Percentiles rank a stretch among this genome's conserved stretches.
phyloP scores from a whole-genome alignment of 352 stramenopile species.

The Pseudoperonospora humuli region DNA sequence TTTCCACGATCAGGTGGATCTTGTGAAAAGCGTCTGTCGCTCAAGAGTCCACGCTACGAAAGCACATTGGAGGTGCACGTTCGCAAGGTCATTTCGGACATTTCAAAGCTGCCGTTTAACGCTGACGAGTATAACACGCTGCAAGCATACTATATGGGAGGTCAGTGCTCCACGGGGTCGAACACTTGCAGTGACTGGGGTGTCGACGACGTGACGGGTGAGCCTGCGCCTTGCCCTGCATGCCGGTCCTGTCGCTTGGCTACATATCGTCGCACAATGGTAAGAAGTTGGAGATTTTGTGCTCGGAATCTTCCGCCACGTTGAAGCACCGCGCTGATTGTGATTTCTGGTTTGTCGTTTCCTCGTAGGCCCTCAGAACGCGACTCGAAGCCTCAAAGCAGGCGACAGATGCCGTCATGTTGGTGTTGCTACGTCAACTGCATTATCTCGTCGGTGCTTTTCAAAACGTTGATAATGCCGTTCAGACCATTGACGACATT shows the following conservation, averaged over 20 bases:
- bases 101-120: constrained; percentile 57
- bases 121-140: constrained; percentile 54
- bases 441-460: constrained; percentile 70
- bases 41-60: constrained; percentile 67
- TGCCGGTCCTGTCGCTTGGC: constrained; percentile 46
- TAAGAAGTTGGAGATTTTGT: constrained; percentile 15
- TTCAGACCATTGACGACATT: constrained; percentile 49
- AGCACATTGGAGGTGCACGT: constrained; percentile 67
- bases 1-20: constrained; percentile 25
- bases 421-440: constrained; percentile 57
- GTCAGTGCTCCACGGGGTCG: constrained; percentile 31
- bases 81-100: constrained; percentile 55
- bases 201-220: constrained; percentile 18
- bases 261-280: constrained; percentile 51
- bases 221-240: constrained; percentile 27
- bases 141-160: constrained; percentile 53
- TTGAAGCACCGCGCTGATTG: constrained; percentile 1
- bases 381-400: constrained; percentile 31
- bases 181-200: constrained; percentile 15
- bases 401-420: constrained; percentile 29
- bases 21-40: constrained; percentile 39
- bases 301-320: not conserved
- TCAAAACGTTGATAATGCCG: constrained; percentile 58
- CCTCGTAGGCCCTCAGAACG: constrained; percentile 36
- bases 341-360: constrained; percentile 3